A percentile compares a stretch with the other conserved stretches of the same genome.
These are phyloP conservation scores for Pyrenochaeta sp. DNA, from an alignment of 2,329 filamentous ascomycete genomes.

Conservation along the genomic window DNA sequence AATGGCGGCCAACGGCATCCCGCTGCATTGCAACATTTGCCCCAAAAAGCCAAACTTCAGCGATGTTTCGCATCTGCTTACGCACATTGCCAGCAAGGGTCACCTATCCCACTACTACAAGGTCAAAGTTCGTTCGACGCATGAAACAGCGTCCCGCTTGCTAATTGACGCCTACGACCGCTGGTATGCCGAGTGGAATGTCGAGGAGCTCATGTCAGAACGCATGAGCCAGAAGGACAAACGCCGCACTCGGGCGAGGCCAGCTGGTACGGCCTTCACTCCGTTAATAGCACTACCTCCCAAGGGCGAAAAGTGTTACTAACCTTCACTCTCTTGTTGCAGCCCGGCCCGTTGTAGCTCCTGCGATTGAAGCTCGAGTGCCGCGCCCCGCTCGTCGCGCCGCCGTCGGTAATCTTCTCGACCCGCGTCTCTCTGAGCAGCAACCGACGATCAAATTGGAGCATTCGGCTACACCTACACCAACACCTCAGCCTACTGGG, in stretches of 20 bases:
- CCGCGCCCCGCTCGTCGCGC: slow-evolving; percentile 37
- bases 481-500: slow-evolving; percentile 34
- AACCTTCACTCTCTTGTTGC: slow-evolving; percentile 19
- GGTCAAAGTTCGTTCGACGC: slow-evolving; percentile 74
- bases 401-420: slow-evolving; percentile 38
- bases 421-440: slow-evolving; percentile 49
- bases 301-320: slow-evolving; percentile 18
- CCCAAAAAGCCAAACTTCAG: slow-evolving; percentile 82
- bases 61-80: slow-evolving; percentile 89
- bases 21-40: slow-evolving; percentile 84
- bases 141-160: slow-evolving; percentile 70
- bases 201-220: slow-evolving; percentile 78
- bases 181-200: slow-evolving; percentile 78
- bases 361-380: slow-evolving; percentile 35
- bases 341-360: slow-evolving; percentile 34
- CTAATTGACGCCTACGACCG: slow-evolving; percentile 73
- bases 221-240: slow-evolving; percentile 79
- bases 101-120: slow-evolving; percentile 87
- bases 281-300: slow-evolving; percentile 1
- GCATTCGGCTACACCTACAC: slow-evolving; percentile 36
- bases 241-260: slow-evolving; percentile 61
- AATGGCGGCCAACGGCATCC: slow-evolving; percentile 60
- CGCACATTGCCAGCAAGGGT: slow-evolving; percentile 91
- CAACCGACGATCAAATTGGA: slow-evolving; percentile 48
- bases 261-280: slow-evolving; percentile 36